Evolutionary conservation across 1,139 yeast species (phyloP).

Genomic region (Suhomyces anneliseae): DNA sequence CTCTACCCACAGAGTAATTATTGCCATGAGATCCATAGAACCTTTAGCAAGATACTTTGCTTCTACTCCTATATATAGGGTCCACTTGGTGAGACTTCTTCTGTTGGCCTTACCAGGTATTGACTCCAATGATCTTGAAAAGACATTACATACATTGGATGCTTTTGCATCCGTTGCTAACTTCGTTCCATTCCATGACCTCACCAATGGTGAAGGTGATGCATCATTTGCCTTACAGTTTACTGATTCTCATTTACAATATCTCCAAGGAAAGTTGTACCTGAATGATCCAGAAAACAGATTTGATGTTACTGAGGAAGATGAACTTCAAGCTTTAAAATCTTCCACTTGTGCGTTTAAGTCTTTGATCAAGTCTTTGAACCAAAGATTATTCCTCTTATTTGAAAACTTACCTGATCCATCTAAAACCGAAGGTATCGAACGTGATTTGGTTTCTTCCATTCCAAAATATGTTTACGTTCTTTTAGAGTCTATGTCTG

Average conservation of each 20-base stretch:
- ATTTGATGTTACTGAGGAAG: constrained; percentile 38
- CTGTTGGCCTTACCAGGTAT: constrained; percentile 76
- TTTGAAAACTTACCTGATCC: constrained; percentile 79
- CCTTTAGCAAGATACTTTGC: constrained; percentile 71
- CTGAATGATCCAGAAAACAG: constrained; percentile 13
- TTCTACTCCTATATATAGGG: constrained; percentile 62
- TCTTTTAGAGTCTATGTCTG: constrained; percentile 69
- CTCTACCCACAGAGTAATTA: constrained; percentile 76
- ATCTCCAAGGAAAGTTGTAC: constrained; percentile 41
- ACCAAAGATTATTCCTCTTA: constrained; percentile 61
- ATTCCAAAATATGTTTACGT: constrained; percentile 68
- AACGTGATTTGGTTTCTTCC: constrained; percentile 53
- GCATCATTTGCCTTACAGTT: constrained; percentile 69
- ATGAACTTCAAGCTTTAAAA: constrained; percentile 57
- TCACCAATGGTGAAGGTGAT: constrained; percentile 46
- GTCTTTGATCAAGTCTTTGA: constrained; percentile 56
- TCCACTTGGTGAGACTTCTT: constrained; percentile 75
- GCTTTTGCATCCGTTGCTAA: constrained; percentile 71
- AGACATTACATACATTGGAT: constrained; percentile 70
- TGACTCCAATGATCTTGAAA: constrained; percentile 81
- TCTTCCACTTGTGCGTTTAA: constrained; percentile 77
- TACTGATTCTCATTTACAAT: constrained; percentile 61
- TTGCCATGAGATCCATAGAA: constrained; percentile 69
- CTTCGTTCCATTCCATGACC: constrained; percentile 67
- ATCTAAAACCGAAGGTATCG: constrained; percentile 45